Evolutionary conservation across 176 grass and related monocot species (phyloP), one percentile per base, ranked within the genome.

Genomic region (Carex littledalei): DNA sequence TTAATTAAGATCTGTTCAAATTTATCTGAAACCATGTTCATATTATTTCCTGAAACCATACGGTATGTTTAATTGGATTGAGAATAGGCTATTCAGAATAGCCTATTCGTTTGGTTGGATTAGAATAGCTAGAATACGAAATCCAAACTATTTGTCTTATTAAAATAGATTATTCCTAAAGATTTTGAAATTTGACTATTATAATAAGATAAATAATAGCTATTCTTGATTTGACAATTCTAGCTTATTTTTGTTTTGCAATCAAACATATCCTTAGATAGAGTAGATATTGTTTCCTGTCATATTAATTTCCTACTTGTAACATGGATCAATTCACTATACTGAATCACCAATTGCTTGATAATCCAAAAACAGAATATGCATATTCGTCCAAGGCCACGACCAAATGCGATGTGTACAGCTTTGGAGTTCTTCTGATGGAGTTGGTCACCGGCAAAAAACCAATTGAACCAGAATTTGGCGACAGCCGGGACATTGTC

Each of bases 401-500:
- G 4, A 95, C 90, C 2, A 99, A 99, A 85, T 91, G 86, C 4
- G 89, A 91, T 37, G 89, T 91, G 0, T 91, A 91, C 57, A 91
- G 89, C 83, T 91, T 91, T 41, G 89, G 89, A 14, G 89, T 91
- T 58, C 86, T 91, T 50, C 82, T 95, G 5, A 94, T 97, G 92
- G 94, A 97, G 86, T 86, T 97, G 12, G 89, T 86, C 3, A 92
- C 93, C 0, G 96, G 96, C 43, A 99, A 87, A 87, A 99, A 95
- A 86, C 96, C 96, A 7, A 95, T 93, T 63, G 96, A 99, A 88
- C 90, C 89, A 12, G 93, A 99, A 86, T 95, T 99, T 70, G 96
- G 93, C 0, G 96, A 99, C 34, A 94, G 87, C 31, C 18, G 85
- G 35, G 96, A 99, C 88, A 95, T 99, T 71, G 86, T 95, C 80